These are phyloP conservation scores for Solanum stenotomum DNA, from an alignment of 257 asterid species.

Conservation along the genomic window DNA sequence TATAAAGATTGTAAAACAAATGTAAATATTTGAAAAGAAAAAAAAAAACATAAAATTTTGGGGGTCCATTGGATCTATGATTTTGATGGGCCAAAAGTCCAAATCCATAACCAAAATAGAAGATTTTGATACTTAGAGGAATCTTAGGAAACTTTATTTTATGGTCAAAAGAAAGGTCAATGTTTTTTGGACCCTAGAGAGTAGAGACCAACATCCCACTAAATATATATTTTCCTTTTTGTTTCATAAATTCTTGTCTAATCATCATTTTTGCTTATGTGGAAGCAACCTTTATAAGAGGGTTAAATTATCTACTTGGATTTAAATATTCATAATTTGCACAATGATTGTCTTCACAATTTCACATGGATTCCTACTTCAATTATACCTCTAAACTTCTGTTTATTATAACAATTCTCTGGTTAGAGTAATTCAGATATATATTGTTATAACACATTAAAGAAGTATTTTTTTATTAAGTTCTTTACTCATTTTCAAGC, in stretches of 20 bases:
- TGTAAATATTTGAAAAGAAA: not conserved
- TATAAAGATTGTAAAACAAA: not conserved
- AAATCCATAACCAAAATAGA: not conserved
- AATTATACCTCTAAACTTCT: not conserved
- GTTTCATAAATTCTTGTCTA: not conserved
- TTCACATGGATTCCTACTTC: constrained; percentile 27
- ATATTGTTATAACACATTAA: not conserved
- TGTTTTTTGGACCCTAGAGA: not conserved
- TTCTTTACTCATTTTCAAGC: not conserved
- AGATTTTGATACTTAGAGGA: not conserved
- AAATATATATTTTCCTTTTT: not conserved
- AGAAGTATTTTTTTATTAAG: not conserved
- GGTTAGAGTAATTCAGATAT: not conserved
- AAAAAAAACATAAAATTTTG: not conserved
- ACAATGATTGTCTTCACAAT: constrained; percentile 20
- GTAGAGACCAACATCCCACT: constrained; percentile 11
- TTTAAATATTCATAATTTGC: not conserved
- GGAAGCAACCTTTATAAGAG: not conserved
- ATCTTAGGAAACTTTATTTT: not conserved
- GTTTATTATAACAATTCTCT: not conserved
- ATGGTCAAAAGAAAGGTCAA: not conserved
- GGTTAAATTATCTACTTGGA: not conserved
- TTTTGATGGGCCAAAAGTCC: not conserved
- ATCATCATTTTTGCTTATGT: not conserved
- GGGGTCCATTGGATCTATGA: not conserved